Percentiles rank a stretch among this genome's conserved stretches.
These are phyloP conservation scores for Jimgerdemannia flammicorona DNA, from an alignment of 192 early-diverging fungal species.

Conservation along the genomic window DNA sequence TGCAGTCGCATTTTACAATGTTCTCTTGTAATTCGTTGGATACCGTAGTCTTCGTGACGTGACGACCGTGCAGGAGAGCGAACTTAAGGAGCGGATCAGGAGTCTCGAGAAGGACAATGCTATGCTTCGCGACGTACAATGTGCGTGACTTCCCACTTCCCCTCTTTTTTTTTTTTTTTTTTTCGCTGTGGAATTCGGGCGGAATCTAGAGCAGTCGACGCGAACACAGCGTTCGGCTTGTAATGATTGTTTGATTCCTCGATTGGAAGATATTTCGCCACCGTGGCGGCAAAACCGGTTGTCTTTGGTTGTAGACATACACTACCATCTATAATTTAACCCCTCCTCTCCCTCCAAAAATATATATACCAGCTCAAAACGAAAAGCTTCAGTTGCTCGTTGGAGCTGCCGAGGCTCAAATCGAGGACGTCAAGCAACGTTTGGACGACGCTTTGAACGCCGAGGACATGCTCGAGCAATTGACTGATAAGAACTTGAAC, in stretches of 20 bases:
- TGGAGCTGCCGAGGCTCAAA: conserved; percentile 59
- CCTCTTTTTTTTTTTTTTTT: too few relatives aligned
- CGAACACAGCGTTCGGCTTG: too few relatives aligned
- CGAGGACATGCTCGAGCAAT: conserved; percentile 79
- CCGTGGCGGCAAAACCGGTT: too few relatives aligned
- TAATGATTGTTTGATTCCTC: too few relatives aligned
- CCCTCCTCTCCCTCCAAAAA: neutral
- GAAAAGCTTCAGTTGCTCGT: conserved; percentile 54
- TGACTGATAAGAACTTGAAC: conserved; percentile 81
- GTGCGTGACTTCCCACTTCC: conserved; percentile 14
- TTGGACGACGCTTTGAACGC: conserved; percentile 80
- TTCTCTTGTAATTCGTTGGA: conserved; percentile 5
- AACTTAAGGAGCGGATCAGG: conserved; percentile 58
- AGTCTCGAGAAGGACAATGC: conserved; percentile 68
- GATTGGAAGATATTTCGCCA: too few relatives aligned
- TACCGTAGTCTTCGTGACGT: conserved; percentile 69
- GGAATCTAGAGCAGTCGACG: too few relatives aligned
- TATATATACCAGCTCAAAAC: conserved; percentile 35
- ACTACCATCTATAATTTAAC: too few relatives aligned
- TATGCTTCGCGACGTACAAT: conserved; percentile 52
- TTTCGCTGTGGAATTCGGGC: too few relatives aligned
- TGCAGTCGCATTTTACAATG: neutral
- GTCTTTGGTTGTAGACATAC: too few relatives aligned
- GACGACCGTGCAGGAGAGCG: conserved; percentile 65
- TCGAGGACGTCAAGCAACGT: conserved; percentile 79